These are phyloP conservation scores for Gossypium sturtianum DNA, from an alignment of 345 rosid genomes.

Conservation along the genomic window DNA sequence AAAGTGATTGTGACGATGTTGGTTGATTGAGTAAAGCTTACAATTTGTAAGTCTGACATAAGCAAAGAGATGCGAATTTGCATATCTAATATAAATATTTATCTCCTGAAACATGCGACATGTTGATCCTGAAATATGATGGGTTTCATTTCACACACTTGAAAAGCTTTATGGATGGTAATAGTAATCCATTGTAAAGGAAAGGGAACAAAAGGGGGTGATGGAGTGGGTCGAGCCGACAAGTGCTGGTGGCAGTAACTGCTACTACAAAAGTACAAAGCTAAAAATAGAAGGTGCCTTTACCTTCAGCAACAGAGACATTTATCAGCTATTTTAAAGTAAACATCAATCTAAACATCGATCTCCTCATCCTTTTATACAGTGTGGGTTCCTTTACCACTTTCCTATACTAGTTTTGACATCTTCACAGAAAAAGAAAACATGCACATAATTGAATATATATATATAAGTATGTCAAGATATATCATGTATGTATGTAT, in stretches of 20 bases:
- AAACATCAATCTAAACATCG: neutral
- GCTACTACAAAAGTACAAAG: neutral
- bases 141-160: neutral
- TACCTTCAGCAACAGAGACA: slow-evolving; percentile 5
- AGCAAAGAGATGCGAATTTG: neutral
- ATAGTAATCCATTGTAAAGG: neutral
- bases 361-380: neutral
- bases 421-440: neutral
- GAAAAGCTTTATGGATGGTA: neutral
- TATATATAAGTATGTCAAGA: too few species aligned
- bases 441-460: too few species aligned
- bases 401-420: neutral
- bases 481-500: too few species aligned
- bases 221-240: neutral
- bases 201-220: neutral
- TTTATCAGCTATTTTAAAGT: neutral
- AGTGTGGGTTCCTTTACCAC: neutral
- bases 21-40: neutral
- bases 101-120: neutral
- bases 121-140: neutral
- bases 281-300: neutral
- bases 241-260: neutral
- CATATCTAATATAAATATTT: neutral
- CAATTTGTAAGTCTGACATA: neutral
- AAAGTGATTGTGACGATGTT: neutral